phyloP scores from a whole-genome alignment of 108 stramenopile genomes.

The Cyclotella baltica region DNA sequence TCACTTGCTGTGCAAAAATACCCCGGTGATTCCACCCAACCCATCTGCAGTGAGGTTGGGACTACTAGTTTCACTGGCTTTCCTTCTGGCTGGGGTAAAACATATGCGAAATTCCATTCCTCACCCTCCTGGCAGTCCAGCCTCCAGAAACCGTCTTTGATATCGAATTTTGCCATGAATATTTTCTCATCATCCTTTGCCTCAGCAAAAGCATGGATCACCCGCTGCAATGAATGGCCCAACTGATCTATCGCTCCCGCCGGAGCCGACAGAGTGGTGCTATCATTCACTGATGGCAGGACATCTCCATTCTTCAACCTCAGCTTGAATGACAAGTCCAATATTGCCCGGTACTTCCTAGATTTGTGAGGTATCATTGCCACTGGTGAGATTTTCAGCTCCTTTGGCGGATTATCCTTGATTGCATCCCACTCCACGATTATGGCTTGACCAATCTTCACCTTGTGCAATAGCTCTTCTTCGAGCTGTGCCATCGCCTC shows the following conservation, averaged over 20 bases:
- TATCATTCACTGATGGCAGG: constrained; percentile 17
- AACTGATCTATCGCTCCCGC: no score
- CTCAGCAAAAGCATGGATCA: constrained; percentile 20
- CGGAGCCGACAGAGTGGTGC: no score
- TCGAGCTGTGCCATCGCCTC: neutral
- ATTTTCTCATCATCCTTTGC: neutral
- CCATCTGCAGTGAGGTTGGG: no score
- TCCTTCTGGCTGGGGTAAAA: neutral
- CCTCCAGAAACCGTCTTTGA: no score
- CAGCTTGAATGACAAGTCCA: no score
- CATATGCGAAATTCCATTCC: constrained; percentile 22
- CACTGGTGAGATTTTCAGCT: neutral
- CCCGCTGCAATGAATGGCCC: constrained; percentile 5
- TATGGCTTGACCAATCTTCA: constrained; percentile 5
- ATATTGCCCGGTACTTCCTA: constrained; percentile 14
- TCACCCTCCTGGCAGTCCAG: constrained; percentile 2
- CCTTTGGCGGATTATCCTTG: no score
- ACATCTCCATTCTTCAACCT: neutral
- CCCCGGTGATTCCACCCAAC: no score
- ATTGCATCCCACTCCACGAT: constrained; percentile 31
- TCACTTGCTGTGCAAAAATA: no score
- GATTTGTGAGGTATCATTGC: constrained; percentile 40
- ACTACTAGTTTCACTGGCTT: neutral
- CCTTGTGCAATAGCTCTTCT: neutral
- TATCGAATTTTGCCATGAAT: no score